Evolutionary conservation across 2,329 filamentous ascomycete genomes (phyloP), one percentile per base, ranked within the genome.

Genomic region (Xenosphaeropsis pyriputrescens): DNA sequence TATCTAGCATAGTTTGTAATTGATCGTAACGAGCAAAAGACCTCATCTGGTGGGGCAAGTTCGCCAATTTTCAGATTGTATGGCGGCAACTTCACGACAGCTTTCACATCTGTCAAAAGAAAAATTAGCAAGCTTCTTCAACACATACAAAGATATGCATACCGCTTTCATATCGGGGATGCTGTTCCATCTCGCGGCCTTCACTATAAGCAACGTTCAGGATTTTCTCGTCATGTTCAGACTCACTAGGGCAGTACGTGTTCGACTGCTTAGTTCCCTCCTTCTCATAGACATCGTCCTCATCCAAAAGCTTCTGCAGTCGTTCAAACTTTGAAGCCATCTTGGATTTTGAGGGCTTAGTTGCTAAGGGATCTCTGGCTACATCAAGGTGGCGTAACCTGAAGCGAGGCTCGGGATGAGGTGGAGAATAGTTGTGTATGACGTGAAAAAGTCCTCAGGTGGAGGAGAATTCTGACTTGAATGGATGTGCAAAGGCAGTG

Each of bases 1-100:
- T 58, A 63, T 43, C 70, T 65, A 0, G 74, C 72, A 47, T 79
- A 85, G 15, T 62, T 64, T 18, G 60, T 55, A 17, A 84, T 57
- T 0, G 72, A 57, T 17, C 60, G 59, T 63, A 68, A 74, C 0
- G 70, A 60, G 30, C 62, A 63, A 44, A 77, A 70, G 1, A 39
- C 35, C 13, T 57, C 51, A 1, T 41, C 43, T 16, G 50, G 41
- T 2, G 39, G 18, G 13, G 52, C 49, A 22, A 52, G 34, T 32
- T 59, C 17, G 39, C 38, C 51, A 44, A 34, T 35, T 37, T 48
- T 19, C 43, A 50, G 39, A 41, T 37, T 14, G 52, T 43, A 43
- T 30, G 30, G 22, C 30, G 34, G 22, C 12, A 29, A 18, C 22
- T 26, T 26, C 22, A 26, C 22, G 5, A 26, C 22, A 26, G 22